These are phyloP conservation scores for carrot (Daucus carota) DNA, from an alignment of 129 eudicot species.

Conservation along the genomic window DNA sequence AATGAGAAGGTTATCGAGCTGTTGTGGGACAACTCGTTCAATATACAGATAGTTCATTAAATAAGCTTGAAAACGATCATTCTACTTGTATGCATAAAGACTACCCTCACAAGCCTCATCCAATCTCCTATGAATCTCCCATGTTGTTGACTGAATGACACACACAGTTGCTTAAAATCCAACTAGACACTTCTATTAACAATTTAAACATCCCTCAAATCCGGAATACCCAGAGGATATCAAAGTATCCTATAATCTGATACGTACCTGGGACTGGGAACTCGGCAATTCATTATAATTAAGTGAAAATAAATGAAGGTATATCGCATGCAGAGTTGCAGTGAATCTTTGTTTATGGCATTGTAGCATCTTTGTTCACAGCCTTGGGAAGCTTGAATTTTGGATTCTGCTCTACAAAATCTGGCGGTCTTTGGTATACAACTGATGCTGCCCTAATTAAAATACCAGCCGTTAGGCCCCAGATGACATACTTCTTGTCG, in stretches of 20 bases:
- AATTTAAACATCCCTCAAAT: not conserved
- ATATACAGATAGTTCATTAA: not conserved
- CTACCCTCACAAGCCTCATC: not conserved
- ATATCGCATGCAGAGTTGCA: not conserved
- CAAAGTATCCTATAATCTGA: not conserved
- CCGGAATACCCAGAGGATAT: not conserved
- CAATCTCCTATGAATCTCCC: too few relatives aligned
- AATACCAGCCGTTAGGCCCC: constrained; percentile 90
- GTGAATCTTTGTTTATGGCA: constrained; percentile 27
- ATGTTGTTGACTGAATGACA: not conserved
- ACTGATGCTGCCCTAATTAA: constrained; percentile 82
- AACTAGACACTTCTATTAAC: not conserved
- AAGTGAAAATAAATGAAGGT: not conserved
- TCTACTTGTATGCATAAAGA: not conserved
- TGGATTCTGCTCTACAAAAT: constrained; percentile 67
- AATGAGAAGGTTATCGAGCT: not conserved
- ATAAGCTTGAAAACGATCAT: not conserved
- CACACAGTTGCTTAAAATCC: not conserved
- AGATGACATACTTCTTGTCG: constrained; percentile 52
- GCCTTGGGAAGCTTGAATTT: constrained; percentile 51
- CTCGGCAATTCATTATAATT: too few relatives aligned
- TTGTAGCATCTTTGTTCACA: constrained; percentile 30
- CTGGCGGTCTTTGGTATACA: constrained; percentile 64
- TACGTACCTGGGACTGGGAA: not conserved
- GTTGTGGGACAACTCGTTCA: not conserved